Percentiles rank a stretch among this genome's conserved stretches.
Evolutionary conservation across 2,329 filamentous ascomycete species (phyloP).

Genomic region (Pseudonectria buxi): DNA sequence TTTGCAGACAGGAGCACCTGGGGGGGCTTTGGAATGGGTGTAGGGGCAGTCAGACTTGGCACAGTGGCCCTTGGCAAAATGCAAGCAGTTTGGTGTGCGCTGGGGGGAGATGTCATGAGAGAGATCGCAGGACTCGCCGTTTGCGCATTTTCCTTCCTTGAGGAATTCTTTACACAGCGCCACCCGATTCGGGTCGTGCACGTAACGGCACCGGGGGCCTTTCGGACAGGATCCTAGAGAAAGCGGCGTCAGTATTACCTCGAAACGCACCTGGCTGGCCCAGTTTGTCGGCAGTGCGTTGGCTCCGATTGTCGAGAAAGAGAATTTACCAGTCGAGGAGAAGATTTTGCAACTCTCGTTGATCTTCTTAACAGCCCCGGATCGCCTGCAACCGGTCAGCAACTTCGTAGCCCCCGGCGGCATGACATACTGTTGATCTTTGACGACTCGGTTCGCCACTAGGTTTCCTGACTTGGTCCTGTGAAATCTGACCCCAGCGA

Average conservation of each 20-base stretch:
- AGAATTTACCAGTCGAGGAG: slow-evolving; percentile 60
- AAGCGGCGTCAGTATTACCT: slow-evolving; percentile 37
- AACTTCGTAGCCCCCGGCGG: slow-evolving; percentile 14
- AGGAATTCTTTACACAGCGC: slow-evolving; percentile 86
- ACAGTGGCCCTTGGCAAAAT: slow-evolving; percentile 86
- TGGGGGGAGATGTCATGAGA: slow-evolving; percentile 81
- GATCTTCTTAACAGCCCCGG: slow-evolving; percentile 57
- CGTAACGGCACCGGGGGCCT: slow-evolving; percentile 71
- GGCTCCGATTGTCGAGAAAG: slow-evolving; percentile 28
- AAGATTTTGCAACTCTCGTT: slow-evolving; percentile 68
- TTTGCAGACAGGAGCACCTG: slow-evolving; percentile 73
- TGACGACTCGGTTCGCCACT: slow-evolving; percentile 67
- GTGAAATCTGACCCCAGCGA: slow-evolving; percentile 76
- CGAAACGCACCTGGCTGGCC: slow-evolving; percentile 31
- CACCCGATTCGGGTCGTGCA: slow-evolving; percentile 80
- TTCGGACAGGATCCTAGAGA: slow-evolving; percentile 75
- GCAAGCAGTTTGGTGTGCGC: slow-evolving; percentile 80
- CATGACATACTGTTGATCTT: slow-evolving; percentile 64
- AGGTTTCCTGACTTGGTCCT: slow-evolving; percentile 85
- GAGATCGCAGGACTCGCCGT: slow-evolving; percentile 77
- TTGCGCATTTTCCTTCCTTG: slow-evolving; percentile 68
- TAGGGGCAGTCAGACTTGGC: slow-evolving; percentile 81
- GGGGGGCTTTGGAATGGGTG: slow-evolving; percentile 73
- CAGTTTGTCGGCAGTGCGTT: slow-evolving; percentile 14
- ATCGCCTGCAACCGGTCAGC: slow-evolving; percentile 40